Evolutionary conservation across 345 rosid species (phyloP), one percentile per base, ranked within the genome.

Genomic region (Boechera stricta): DNA sequence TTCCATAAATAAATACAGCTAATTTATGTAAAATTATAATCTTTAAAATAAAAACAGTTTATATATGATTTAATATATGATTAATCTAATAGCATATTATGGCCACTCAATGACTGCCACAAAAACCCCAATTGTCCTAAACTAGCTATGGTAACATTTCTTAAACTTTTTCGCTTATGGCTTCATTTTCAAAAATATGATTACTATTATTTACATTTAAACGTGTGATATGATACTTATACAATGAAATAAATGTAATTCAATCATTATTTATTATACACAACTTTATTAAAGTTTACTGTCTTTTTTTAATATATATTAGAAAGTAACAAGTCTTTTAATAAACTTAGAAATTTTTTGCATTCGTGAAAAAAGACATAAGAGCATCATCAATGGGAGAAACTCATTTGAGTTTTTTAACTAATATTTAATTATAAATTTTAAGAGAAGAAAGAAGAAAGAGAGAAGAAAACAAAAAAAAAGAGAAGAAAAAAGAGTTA

Each of bases 121-220:
- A 77, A 70, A 64, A 77, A 77, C 21, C 2, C 42, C 6, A 70
- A 55, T 2, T 77, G 76, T 51, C 69, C 69, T 63, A 62, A 35
- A 55, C 71, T 77, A 44, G 65, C 80, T 24, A 77, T 54, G 80
- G 80, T 77, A 77, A 41, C 7, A 67, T 49, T 38, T 67, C 52
- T 58, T 28, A 5, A 56, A 29, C 33, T 2, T 16, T 28, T 47
- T 36, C 38, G n/a, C 28, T 57, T 5, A 47, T 47, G 24, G 2
- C 4, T 42, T 65, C 26, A 31, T 29, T 33, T 33, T 52, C 0
- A 42, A 3, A 65, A 15, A 18, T 32, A 47, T 24, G 18, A 41
- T 47, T 32, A 16, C 4, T 16, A n/a, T 16, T 16, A 16, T 16
- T 16, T 16, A 16, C 16, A 16, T 16, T 16, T 16, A 16, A 49